Base-by-base conservation (phyloP, 805 yeast genomes). In the Cyberlindnera suaveolens region DNA sequence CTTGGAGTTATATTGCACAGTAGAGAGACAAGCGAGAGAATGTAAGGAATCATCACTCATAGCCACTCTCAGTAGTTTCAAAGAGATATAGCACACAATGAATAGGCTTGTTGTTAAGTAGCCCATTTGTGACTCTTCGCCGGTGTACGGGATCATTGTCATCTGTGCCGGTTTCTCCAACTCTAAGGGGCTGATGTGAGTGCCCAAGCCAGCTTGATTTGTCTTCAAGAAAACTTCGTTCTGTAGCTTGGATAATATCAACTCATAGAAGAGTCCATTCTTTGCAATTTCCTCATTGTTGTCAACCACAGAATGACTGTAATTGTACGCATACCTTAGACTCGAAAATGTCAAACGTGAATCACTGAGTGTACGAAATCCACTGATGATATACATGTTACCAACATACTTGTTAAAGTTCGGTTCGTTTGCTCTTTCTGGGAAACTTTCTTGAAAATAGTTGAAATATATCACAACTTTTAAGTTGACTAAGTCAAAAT, bases 361-460 rank as follows among this genome's bases (percentile, higher is more conserved):
- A 20, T 54, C 58, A 5, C 47, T 49, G 29, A 50, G 37, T 0
- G 54, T 47, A 6, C 36, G 45, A 42, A 56, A 53, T 6, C 47
- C 40, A 32, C 44, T 52, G 3, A 56, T 23, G 8, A 53, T 47
- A 29, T 54, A 50, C 17, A 56, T 39, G 23, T 56, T 57, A 4
- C 60, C 61, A 16, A 57, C 59, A 30, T 55, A 57, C 34, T 52
- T 57, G 33, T 51, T 54, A 5, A 49, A 31, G 30, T 51, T 57
- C 36, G 52, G 42, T 31, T 55, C 58, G 34, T 52, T 52, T 9
- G 54, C 57, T 39, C 51, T 49, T 8, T 50, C 51, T 1, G 58
- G 53, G 5, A 45, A 43, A 26, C 57, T 57, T 36, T 54, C 58
- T 31, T 55, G 57, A 38, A 44, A 53, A 30, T 40, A 50, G 38